Evolutionary conservation across 441 rosid species (phyloP).

Genomic region (Eutrema salsugineum): DNA sequence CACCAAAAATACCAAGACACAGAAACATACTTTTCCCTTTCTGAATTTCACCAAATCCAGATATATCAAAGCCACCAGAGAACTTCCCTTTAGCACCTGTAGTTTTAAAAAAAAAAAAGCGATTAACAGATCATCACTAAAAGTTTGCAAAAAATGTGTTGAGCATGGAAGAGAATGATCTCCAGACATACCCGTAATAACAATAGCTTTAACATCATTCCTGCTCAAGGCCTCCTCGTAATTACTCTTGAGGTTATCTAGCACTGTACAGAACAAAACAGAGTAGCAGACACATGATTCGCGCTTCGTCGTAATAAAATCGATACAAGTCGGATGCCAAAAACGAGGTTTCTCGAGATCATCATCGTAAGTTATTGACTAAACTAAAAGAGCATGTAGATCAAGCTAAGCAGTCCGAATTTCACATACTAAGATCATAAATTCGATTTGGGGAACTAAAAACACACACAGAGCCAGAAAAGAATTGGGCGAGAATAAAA

Average conservation of each 20-base stretch:
- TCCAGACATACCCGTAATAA: slow-evolving; percentile 55
- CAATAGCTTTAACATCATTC: slow-evolving; percentile 95
- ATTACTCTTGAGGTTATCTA: slow-evolving; percentile 71
- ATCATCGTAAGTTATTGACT: not conserved
- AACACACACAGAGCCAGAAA: not conserved
- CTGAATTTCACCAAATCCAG: slow-evolving; percentile 65
- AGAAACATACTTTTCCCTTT: slow-evolving; percentile 48
- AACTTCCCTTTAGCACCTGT: slow-evolving; percentile 90
- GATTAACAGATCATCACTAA: slow-evolving; percentile 3
- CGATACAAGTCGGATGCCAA: not conserved
- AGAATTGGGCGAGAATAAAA: not conserved
- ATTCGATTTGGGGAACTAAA: not conserved
- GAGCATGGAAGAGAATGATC: not conserved
- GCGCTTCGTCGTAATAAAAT: not conserved
- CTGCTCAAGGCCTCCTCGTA: slow-evolving; percentile 74
- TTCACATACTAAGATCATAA: slow-evolving; percentile 19
- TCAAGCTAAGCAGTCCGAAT: not conserved
- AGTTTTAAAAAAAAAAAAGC: slow-evolving; percentile 10
- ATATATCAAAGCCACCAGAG: slow-evolving; percentile 94
- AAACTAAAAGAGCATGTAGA: not conserved
- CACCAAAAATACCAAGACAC: not conserved
- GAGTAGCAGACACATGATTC: not conserved
- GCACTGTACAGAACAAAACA: slow-evolving; percentile 44
- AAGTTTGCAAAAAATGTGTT: not conserved
- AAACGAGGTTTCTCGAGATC: not conserved